phyloP scores from a whole-genome alignment of 192 early-diverging fungal species.

The Backusella westeae region DNA sequence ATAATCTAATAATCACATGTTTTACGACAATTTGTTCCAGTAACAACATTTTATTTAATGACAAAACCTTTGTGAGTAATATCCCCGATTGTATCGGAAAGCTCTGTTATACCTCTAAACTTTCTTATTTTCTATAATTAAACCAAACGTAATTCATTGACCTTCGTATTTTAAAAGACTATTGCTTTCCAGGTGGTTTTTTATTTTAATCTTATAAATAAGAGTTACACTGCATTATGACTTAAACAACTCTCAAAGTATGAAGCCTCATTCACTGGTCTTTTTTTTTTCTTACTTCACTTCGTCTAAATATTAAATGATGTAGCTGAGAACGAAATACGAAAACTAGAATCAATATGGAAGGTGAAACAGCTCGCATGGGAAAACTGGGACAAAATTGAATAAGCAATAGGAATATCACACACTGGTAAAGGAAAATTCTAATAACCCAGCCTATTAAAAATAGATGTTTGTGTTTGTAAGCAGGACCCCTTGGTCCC shows the following conservation, averaged over 20 bases:
- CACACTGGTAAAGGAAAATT: conserved; percentile 2
- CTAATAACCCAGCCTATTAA: neutral
- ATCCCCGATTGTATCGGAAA: conserved; percentile 3
- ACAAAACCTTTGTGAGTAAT: neutral
- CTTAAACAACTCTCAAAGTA: too few relatives aligned
- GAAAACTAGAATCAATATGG: neutral
- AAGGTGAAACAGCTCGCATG: conserved; percentile 9
- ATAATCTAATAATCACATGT: conserved; percentile 5
- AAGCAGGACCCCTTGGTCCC: conserved; percentile 5
- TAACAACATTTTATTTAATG: neutral
- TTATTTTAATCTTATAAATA: neutral
- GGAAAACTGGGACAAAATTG: conserved; percentile 8
- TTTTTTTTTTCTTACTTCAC: neutral
- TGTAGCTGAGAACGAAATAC: neutral
- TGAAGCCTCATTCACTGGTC: too few relatives aligned
- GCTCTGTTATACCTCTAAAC: neutral
- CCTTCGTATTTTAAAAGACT: neutral
- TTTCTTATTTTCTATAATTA: neutral
- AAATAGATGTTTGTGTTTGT: neutral
- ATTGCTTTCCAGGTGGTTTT: neutral
- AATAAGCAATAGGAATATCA: neutral
- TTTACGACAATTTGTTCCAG: neutral
- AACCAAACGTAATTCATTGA: neutral
- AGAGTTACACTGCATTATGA: too few relatives aligned
- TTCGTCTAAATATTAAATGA: neutral